Conservation (phyloP, 192 early-diverging fungal species). For the Neocallimastix lanati region DNA sequence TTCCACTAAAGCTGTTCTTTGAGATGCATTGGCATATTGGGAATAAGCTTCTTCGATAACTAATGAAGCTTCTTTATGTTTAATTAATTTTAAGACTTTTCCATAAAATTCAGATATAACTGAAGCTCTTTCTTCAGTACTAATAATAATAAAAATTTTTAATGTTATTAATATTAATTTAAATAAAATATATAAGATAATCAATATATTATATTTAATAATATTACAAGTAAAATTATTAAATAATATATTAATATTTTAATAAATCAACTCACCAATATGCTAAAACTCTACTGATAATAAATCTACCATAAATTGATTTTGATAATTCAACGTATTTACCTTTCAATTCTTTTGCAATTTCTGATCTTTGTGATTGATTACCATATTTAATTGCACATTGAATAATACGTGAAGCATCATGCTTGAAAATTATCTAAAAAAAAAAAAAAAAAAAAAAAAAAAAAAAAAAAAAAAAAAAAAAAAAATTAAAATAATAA, state of each 20-base stretch:
- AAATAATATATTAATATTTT: too few relatives aligned
- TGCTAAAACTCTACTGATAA: constrained; percentile 67
- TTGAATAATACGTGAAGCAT: constrained; percentile 82
- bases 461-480: too few relatives aligned
- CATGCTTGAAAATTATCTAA: constrained; percentile 78
- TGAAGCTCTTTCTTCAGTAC: constrained; percentile 37
- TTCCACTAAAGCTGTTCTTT: constrained; percentile 53
- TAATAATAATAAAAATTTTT: too few relatives aligned
- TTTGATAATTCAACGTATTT: constrained; percentile 51
- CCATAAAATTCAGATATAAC: constrained; percentile 69
- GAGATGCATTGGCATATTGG: constrained; percentile 54
- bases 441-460: too few relatives aligned
- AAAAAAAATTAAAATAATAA: too few relatives aligned
- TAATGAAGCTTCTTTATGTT: constrained; percentile 71
- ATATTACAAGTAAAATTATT: too few relatives aligned
- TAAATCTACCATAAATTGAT: constrained; percentile 72
- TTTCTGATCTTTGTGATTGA: constrained; percentile 46
- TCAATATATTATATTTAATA: too few relatives aligned
- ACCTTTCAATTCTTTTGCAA: constrained; percentile 68
- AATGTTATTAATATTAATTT: too few relatives aligned
- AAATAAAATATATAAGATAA: too few relatives aligned
- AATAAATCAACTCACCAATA: constrained; percentile 49
- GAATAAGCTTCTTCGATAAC: constrained; percentile 73
- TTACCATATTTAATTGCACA: constrained; percentile 79
- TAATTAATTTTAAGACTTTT: constrained; percentile 61